These are phyloP conservation scores for Metschnikowia matae DNA, from an alignment of 805 yeast genomes.

Conservation along the genomic window DNA sequence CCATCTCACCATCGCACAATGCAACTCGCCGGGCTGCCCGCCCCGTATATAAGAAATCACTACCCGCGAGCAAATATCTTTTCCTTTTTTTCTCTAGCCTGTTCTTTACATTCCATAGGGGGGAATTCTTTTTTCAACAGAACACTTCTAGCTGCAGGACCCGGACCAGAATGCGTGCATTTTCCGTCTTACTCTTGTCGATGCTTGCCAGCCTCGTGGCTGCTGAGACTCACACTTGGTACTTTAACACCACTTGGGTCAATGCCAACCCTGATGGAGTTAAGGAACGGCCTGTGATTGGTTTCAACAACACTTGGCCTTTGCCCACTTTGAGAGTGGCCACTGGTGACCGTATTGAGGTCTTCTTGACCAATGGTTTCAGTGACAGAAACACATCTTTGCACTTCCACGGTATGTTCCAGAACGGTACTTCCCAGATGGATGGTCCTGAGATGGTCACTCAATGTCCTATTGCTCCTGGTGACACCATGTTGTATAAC, in stretches of 20 bases:
- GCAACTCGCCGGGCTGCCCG: not conserved
- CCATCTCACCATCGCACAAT: not conserved
- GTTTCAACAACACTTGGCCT: conserved; percentile 74
- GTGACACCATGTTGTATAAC: conserved; percentile 71
- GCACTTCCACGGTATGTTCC: conserved; percentile 95
- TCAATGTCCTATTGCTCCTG: conserved; percentile 91
- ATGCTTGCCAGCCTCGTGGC: conserved; percentile 18
- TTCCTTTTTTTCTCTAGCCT: conserved; percentile 18
- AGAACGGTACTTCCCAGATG: conserved; percentile 67
- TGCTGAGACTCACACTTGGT: conserved; percentile 56
- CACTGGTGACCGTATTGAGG: conserved; percentile 73
- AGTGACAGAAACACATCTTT: conserved; percentile 61
- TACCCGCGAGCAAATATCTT: conserved; percentile 12
- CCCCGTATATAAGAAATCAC: conserved; percentile 8
- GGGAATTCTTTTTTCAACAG: conserved; percentile 8
- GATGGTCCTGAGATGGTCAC: conserved; percentile 89
- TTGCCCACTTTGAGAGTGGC: conserved; percentile 78
- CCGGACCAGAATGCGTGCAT: conserved; percentile 14
- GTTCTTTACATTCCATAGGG: conserved; percentile 19
- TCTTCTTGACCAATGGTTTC: conserved; percentile 74
- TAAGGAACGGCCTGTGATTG: conserved; percentile 52
- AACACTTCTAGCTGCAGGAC: conserved; percentile 11
- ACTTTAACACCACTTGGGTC: conserved; percentile 65
- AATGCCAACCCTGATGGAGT: conserved; percentile 67
- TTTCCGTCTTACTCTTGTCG: conserved; percentile 18